Percentiles rank a stretch among this genome's conserved stretches.
These are phyloP conservation scores for Neofusicoccum kwambonambiense DNA, from an alignment of 2,329 filamentous ascomycete species.

Conservation along the genomic window DNA sequence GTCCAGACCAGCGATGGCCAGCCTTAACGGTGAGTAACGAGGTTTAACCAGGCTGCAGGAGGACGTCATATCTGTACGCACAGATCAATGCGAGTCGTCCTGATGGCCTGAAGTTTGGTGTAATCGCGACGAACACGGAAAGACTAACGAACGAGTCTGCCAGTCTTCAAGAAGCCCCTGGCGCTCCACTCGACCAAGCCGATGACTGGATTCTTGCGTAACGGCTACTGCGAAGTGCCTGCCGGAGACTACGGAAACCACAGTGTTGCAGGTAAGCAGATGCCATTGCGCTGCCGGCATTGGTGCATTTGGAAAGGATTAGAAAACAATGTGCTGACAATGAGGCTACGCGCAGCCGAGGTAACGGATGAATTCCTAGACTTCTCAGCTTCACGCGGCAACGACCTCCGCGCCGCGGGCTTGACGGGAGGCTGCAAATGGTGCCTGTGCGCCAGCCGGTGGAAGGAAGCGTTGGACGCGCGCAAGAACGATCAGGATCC, in stretches of 20 bases:
- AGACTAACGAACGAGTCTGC: conserved; percentile 14
- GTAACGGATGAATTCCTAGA: conserved; percentile 62
- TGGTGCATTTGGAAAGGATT: too few relatives aligned
- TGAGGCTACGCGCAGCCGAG: conserved; percentile 30
- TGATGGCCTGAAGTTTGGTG: not conserved
- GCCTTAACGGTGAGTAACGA: conserved; percentile 15
- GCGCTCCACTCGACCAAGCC: conserved; percentile 57
- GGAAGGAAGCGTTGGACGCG: conserved; percentile 60
- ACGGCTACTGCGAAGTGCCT: conserved; percentile 60
- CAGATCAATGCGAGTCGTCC: not conserved
- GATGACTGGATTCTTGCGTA: conserved; percentile 60
- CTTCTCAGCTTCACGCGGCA: conserved; percentile 58
- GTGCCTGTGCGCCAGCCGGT: conserved; percentile 61
- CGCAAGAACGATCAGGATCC: conserved; percentile 47
- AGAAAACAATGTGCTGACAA: not conserved
- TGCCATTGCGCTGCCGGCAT: not conserved
- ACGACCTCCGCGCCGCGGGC: conserved; percentile 56
- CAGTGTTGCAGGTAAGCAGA: conserved; percentile 49
- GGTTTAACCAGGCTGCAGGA: not conserved
- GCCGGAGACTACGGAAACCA: conserved; percentile 59
- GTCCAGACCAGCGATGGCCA: conserved; percentile 10
- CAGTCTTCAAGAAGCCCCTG: conserved; percentile 60
- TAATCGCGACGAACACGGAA: not conserved
- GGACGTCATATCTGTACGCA: not conserved
- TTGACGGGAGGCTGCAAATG: conserved; percentile 61